phyloP scores from a whole-genome alignment of 2,329 filamentous ascomycete genomes.

The Aspergillus spinulosporus region DNA sequence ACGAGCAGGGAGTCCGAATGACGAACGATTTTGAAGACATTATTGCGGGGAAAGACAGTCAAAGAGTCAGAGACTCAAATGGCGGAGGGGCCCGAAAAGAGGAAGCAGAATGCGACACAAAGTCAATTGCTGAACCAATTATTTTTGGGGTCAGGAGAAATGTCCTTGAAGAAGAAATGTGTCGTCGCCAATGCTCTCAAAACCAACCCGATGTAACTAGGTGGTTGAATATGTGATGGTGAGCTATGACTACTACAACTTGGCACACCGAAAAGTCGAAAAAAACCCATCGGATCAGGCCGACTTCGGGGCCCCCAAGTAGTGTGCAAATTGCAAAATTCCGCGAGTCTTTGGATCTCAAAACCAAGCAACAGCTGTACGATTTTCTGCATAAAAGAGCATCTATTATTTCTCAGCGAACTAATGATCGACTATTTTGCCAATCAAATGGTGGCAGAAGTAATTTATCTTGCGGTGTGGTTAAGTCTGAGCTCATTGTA shows the following conservation, averaged over 20 bases:
- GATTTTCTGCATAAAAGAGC: too few relatives aligned
- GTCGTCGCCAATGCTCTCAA: neutral
- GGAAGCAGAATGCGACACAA: neutral
- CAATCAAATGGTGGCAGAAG: too few relatives aligned
- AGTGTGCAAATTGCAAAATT: neutral
- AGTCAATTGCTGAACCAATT: conserved; percentile 2
- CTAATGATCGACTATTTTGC: too few relatives aligned
- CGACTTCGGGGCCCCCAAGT: conserved; percentile 19
- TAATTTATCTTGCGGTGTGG: too few relatives aligned
- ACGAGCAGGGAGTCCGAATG: conserved; percentile 86
- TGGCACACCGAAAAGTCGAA: conserved; percentile 15
- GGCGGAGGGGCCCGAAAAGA: neutral
- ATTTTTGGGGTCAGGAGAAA: neutral
- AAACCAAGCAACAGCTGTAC: conserved; percentile 7
- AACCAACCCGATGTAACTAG: neutral
- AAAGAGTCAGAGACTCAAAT: neutral
- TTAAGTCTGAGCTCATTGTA: too few relatives aligned
- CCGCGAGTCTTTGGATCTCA: neutral
- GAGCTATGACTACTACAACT: conserved; percentile 18
- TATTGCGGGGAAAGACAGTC: conserved; percentile 14
- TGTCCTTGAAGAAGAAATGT: neutral
- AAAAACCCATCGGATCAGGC: conserved; percentile 11
- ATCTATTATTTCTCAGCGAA: too few relatives aligned
- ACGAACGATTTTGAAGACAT: conserved; percentile 53
- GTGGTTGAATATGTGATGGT: conserved; percentile 6